Conservation (phyloP, 306 rosid genomes). For the Cucumis melo region DNA sequence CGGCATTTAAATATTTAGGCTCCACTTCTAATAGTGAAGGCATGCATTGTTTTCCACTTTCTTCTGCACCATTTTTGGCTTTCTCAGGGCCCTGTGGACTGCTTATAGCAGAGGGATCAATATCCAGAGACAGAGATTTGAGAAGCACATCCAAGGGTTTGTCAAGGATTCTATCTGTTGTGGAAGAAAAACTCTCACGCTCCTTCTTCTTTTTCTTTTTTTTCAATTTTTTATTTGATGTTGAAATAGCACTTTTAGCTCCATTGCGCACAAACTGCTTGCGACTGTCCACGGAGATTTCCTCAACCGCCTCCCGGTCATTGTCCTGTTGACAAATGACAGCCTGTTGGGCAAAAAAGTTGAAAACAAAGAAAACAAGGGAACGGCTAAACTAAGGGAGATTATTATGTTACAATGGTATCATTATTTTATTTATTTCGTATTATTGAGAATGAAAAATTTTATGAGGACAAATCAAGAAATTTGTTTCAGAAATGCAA, state of each 20-base stretch:
- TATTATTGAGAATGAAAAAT: neutral
- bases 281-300: conserved; percentile 12
- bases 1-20: conserved; percentile 80
- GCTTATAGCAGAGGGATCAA: conserved; percentile 15
- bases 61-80: conserved; percentile 15
- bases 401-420: neutral
- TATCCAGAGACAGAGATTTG: conserved; percentile 35
- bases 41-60: conserved; percentile 23
- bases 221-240: conserved; percentile 47
- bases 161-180: conserved; percentile 20
- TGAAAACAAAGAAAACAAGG: neutral
- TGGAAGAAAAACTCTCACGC: conserved; percentile 36
- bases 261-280: conserved; percentile 15
- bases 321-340: conserved; percentile 27
- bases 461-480: neutral
- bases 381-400: neutral
- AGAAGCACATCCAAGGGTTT: conserved; percentile 46
- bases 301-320: conserved; percentile 18
- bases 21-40: conserved; percentile 47
- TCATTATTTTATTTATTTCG: neutral
- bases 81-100: conserved; percentile 14
- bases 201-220: conserved; percentile 82
- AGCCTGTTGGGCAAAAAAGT: neutral
- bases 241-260: conserved; percentile 14
- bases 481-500: neutral